Evolutionary conservation across 2,329 filamentous ascomycete genomes (phyloP), one percentile per base, ranked within the genome.

Genomic region (Hirsutella minnesotensis): DNA sequence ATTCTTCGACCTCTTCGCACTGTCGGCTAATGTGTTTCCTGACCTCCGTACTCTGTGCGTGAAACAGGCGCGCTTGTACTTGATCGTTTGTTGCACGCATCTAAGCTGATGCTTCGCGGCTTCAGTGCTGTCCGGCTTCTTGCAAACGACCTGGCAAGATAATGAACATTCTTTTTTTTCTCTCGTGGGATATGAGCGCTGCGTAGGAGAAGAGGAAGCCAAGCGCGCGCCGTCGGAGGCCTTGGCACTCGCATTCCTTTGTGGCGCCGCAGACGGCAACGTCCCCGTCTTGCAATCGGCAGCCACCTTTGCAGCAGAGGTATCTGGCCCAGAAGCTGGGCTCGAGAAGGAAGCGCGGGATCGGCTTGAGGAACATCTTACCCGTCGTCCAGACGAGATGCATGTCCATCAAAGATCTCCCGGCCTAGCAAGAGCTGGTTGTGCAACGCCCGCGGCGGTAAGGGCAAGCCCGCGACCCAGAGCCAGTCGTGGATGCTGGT

Each of bases 341-440:
- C 24, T 57, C 52, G 1, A 66, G 55, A 12, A 68, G 49, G 31
- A 57, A 63, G 7, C 53, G 48, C 5, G 64, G 61, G 10, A 62
- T 46, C 1, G 57, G 60, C 48, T 65, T 63, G 16, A 63, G 33
- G 40, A 58, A 61, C 10, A 61, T 53, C 18, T 51, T 46, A 8
- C 51, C 51, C 3, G 40, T 43, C 4, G 44, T 46, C 42, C 48
- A 55, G 33, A 59, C 49, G 9, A 64, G 53, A 39, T 63, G 54
- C 33, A 60, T 48, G 45, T 63, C 58, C 44, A 61, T 54, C 54
- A 22, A 60, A 38, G 19, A 59, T 48, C 5, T 55, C 47, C 10
- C 55, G 50, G 30, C 46, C 43, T 21, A 54, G 47, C 10, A 56
- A 12, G 8, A 47, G 42, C 43, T 59, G 56, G 30, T 54, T 41